phyloP scores from a whole-genome alignment of 208 protist genomes.

The Leishmania mexicana region DNA sequence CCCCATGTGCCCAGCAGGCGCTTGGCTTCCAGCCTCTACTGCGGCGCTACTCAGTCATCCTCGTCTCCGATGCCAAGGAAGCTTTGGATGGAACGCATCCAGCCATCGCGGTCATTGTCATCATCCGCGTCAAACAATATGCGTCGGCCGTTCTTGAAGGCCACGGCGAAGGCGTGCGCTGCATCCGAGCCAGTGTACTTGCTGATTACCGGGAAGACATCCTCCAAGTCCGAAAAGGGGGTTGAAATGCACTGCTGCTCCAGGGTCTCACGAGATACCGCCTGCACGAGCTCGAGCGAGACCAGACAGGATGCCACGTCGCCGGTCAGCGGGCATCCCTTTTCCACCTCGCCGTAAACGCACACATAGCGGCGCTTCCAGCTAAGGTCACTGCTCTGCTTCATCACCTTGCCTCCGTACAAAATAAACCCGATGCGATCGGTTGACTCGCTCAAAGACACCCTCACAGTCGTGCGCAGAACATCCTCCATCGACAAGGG shows the following conservation, averaged over 20 bases:
- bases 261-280: slow-evolving; percentile 68
- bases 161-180: slow-evolving; percentile 72
- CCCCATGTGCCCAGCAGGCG: not conserved
- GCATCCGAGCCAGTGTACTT: slow-evolving; percentile 77
- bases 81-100: slow-evolving; percentile 80
- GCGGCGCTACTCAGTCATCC: slow-evolving; percentile 24
- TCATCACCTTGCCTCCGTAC: slow-evolving; percentile 53
- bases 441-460: slow-evolving; percentile 46
- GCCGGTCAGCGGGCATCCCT: slow-evolving; percentile 37
- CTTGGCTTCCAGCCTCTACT: not conserved
- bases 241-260: slow-evolving; percentile 78
- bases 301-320: slow-evolving; percentile 55
- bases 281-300: slow-evolving; percentile 59
- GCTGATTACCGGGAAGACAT: slow-evolving; percentile 72
- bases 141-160: slow-evolving; percentile 70
- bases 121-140: slow-evolving; percentile 64
- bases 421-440: slow-evolving; percentile 52
- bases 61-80: slow-evolving; percentile 74
- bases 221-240: slow-evolving; percentile 67
- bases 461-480: slow-evolving; percentile 34
- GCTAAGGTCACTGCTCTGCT: slow-evolving; percentile 73
- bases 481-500: slow-evolving; percentile 57
- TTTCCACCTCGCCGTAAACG: slow-evolving; percentile 59
- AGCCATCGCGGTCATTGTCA: slow-evolving; percentile 55
- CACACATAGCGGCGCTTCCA: slow-evolving; percentile 82